These are phyloP conservation scores for Penicillium chermesinum DNA, from an alignment of 495 filamentous ascomycete genomes.

Conservation along the genomic window DNA sequence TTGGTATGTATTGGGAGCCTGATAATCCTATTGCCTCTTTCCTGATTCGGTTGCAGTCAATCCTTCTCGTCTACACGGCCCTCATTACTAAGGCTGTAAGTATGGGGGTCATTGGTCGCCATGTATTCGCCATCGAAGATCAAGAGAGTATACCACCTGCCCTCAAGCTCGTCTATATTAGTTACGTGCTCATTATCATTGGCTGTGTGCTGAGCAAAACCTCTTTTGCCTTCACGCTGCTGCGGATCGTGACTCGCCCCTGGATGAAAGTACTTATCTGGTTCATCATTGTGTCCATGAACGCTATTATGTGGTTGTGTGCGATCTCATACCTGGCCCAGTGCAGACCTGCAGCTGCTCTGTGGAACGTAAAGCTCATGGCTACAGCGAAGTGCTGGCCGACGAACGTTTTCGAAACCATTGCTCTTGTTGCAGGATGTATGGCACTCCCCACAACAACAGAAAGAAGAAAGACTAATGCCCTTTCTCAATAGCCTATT, in stretches of 20 bases:
- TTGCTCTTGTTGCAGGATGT: slow-evolving; percentile 22
- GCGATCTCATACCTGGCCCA: slow-evolving; percentile 21
- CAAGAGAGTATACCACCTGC: slow-evolving; percentile 4
- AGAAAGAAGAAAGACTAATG: background rate
- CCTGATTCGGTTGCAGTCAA: background rate
- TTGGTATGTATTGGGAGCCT: too few relatives aligned
- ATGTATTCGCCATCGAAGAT: slow-evolving; percentile 6
- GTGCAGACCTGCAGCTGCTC: slow-evolving; percentile 14
- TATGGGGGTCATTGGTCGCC: slow-evolving; percentile 12
- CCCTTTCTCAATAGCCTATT: slow-evolving; percentile 15
- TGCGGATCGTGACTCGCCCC: slow-evolving; percentile 16
- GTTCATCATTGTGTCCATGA: slow-evolving; percentile 25
- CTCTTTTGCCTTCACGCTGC: slow-evolving; percentile 23
- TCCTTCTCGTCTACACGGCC: slow-evolving; percentile 9
- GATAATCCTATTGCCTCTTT: too few relatives aligned
- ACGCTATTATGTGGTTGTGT: slow-evolving; percentile 19
- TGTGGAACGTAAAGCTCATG: slow-evolving; percentile 17
- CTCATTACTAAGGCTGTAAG: slow-evolving; percentile 11
- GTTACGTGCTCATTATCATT: slow-evolving; percentile 15
- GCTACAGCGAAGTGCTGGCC: slow-evolving; percentile 22
- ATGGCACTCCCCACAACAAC: background rate
- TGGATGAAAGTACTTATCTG: slow-evolving; percentile 22
- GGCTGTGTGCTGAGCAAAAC: slow-evolving; percentile 24
- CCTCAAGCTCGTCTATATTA: slow-evolving; percentile 18
- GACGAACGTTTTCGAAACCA: slow-evolving; percentile 14